A percentile compares a stretch with the other conserved stretches of the same genome.
Conservation (phyloP, 2,329 filamentous ascomycete genomes). For the Cytospora leucostoma region DNA sequence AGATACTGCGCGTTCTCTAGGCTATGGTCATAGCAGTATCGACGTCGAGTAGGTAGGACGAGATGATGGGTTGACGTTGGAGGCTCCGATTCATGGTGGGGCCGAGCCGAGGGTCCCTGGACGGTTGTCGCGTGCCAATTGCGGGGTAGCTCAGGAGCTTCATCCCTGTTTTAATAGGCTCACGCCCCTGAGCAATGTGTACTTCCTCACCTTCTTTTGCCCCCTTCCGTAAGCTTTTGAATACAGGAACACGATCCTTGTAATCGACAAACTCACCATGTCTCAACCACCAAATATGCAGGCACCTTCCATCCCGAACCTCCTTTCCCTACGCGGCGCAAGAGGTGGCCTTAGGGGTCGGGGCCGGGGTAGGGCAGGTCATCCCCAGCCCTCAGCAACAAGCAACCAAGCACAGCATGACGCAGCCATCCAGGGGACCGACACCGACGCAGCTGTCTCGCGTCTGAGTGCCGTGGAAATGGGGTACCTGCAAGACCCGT, state of each 20-base stretch:
- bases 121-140: neutral
- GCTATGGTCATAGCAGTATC: neutral
- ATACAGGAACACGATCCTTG: neutral
- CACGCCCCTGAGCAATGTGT: neutral
- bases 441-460: conserved; percentile 87
- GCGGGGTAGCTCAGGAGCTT: conserved; percentile 18
- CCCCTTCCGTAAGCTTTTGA: neutral
- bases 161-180: conserved; percentile 1
- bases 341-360: conserved; percentile 39
- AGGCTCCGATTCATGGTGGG: conserved; percentile 7
- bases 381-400: conserved; percentile 30
- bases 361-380: conserved; percentile 30
- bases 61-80: conserved; percentile 19
- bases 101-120: neutral
- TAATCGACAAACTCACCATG: conserved; percentile 3
- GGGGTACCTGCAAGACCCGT: conserved; percentile 83
- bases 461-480: conserved; percentile 83
- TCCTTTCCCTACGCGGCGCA: conserved; percentile 60
- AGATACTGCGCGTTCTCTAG: neutral
- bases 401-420: conserved; percentile 55
- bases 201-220: neutral
- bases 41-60: neutral
- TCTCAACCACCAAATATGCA: conserved; percentile 55
- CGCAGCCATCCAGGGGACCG: conserved; percentile 80
- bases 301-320: conserved; percentile 75